phyloP scores from a whole-genome alignment of 2,329 filamentous ascomycete genomes.

The Phoma sp. region DNA sequence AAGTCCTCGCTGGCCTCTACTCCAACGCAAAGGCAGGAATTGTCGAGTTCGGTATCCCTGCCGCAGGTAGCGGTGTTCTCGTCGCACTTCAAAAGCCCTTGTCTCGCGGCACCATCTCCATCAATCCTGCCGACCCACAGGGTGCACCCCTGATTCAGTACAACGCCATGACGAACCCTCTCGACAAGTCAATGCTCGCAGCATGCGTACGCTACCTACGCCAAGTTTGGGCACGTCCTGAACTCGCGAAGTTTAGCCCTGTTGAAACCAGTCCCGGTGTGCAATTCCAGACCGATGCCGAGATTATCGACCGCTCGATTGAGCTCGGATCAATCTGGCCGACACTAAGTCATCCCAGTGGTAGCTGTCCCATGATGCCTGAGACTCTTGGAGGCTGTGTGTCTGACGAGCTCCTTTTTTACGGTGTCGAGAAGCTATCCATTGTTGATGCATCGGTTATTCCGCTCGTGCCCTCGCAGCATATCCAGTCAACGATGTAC shows the following conservation, averaged over 20 bases:
- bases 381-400: constrained; percentile 40
- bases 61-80: constrained; percentile 31
- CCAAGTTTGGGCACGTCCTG: constrained; percentile 36
- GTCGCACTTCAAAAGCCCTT: constrained; percentile 47
- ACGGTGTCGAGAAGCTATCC: constrained; percentile 36
- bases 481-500: constrained; percentile 45
- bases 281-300: constrained; percentile 35
- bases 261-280: constrained; percentile 35
- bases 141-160: constrained; percentile 35
- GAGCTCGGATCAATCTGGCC: constrained; percentile 27
- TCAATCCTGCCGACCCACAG: constrained; percentile 36
- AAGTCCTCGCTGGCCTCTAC: constrained; percentile 34
- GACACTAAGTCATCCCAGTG: constrained; percentile 35
- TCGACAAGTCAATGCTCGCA: constrained; percentile 40
- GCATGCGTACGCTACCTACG: constrained; percentile 47
- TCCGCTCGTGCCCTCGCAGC: constrained; percentile 40
- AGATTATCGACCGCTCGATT: constrained; percentile 30
- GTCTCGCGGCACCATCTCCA: constrained; percentile 46
- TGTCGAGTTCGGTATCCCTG: constrained; percentile 45
- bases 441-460: constrained; percentile 43
- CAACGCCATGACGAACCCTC: constrained; percentile 39
- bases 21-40: constrained; percentile 30
- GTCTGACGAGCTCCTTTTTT: constrained; percentile 33
- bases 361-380: constrained; percentile 44
- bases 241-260: constrained; percentile 27